Conservation (phyloP, 2,329 filamentous ascomycete species). For the Sarocladiaceae sp. region DNA sequence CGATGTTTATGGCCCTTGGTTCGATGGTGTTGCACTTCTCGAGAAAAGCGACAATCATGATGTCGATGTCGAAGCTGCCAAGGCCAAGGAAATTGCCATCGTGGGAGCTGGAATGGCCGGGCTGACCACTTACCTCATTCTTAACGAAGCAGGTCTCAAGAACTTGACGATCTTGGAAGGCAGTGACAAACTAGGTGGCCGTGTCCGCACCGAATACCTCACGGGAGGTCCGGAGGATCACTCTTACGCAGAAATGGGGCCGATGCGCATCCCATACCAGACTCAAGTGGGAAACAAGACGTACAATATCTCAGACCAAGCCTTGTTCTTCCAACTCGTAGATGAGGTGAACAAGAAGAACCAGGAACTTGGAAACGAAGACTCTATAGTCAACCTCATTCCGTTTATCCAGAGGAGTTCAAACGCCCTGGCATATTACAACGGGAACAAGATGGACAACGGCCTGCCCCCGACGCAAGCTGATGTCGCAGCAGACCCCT, state of each 20-base stretch:
- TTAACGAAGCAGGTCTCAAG: constrained; percentile 48
- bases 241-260: constrained; percentile 64
- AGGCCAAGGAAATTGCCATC: constrained; percentile 56
- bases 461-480: constrained; percentile 49
- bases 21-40: constrained; percentile 58
- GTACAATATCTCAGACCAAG: constrained; percentile 56
- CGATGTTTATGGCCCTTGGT: constrained; percentile 52
- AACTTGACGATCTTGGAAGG: constrained; percentile 62
- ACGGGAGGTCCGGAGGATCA: constrained; percentile 56
- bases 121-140: constrained; percentile 53
- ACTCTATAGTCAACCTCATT: constrained; percentile 55
- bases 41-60: constrained; percentile 24
- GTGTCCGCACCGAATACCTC: constrained; percentile 61
- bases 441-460: constrained; percentile 42
- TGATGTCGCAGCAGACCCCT: constrained; percentile 41
- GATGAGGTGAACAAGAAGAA: constrained; percentile 58
- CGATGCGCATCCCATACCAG: constrained; percentile 53
- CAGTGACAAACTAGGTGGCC: constrained; percentile 55
- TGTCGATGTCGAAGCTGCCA: constrained; percentile 48
- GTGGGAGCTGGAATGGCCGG: constrained; percentile 64
- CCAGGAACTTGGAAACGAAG: constrained; percentile 19
- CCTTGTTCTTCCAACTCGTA: constrained; percentile 61
- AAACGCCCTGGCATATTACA: constrained; percentile 50
- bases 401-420: constrained; percentile 53
- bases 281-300: constrained; percentile 51